Base-by-base conservation (phyloP, 1,284 basidiomycete species). In the Apiotrichum gracile region DNA sequence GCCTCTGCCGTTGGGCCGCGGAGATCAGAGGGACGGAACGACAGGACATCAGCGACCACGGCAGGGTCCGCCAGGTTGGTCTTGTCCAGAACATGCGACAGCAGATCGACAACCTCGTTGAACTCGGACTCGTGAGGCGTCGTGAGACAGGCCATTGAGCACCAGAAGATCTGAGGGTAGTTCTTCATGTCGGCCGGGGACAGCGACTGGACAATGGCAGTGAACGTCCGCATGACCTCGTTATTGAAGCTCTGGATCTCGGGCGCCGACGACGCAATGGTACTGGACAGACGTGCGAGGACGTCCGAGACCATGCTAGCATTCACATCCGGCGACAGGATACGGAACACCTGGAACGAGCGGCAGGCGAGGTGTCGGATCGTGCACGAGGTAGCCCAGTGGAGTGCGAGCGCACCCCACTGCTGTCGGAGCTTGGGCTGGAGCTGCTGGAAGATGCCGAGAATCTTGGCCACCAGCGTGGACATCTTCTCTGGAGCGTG, bases 141-240 rank as follows among this genome's bases (percentile, higher is more conserved):
- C 21, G 83, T 85, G 26, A 94, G 79, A 61, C 87, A 89, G 1
- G 89, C 91, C 40, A 83, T 81, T 2, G 85, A 80, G 63, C 85
- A 86, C 92, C 92, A 96, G 74, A 90, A 96, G 40, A 92, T 78
- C 65, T 90, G 88, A 0, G 90, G 88, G 27, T 91, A 77, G 26
- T 66, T 61, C 16, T 87, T 78, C 4, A 81, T 75, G 26, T 79
- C 77, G 55, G 86, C 80, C 13, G 84, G 74, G 40, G 84, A 80
- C 19, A 80, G 75, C 8, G 80, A 78, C 33, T 80, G 79, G 13
- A 84, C 83, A 51, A 92, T 79, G 10, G 84, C 78, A 17, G 81
- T 83, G 49, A 97, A 79, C 0, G 91, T 93, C 37, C 83, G 78
- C 37, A 97, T 76, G 55, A 94, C 84, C 72, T 93, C 92, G 10